These are phyloP conservation scores for Neurospora sp. DNA, from an alignment of 495 filamentous ascomycete genomes.

Conservation along the genomic window DNA sequence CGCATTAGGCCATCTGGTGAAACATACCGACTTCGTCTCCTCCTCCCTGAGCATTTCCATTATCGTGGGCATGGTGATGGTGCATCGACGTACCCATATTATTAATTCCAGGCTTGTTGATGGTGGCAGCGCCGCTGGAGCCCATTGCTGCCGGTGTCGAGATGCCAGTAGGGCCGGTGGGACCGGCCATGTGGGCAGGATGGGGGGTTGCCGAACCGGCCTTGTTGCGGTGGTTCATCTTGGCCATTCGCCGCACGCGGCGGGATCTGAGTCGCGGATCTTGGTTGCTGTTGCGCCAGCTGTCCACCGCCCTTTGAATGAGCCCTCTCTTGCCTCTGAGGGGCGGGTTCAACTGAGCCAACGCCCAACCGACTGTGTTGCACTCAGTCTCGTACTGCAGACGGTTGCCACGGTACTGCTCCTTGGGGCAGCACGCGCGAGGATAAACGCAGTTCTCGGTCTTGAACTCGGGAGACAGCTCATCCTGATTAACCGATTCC, in stretches of 20 bases:
- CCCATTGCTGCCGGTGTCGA: conserved; percentile 37
- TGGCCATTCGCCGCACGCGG: conserved; percentile 87
- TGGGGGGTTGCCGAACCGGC: conserved; percentile 39
- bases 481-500: conserved; percentile 88
- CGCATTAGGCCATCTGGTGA: conserved; percentile 58
- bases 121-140: conserved; percentile 32
- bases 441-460: conserved; percentile 98
- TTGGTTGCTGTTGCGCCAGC: conserved; percentile 98
- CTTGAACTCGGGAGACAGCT: conserved; percentile 79
- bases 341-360: conserved; percentile 85
- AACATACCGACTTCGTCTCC: conserved; percentile 95
- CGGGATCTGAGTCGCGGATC: conserved; percentile 83
- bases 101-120: conserved; percentile 47
- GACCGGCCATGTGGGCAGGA: conserved; percentile 35
- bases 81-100: conserved; percentile 48
- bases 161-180: conserved; percentile 46
- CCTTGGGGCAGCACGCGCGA: conserved; percentile 86
- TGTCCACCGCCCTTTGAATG: conserved; percentile 95
- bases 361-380: conserved; percentile 94
- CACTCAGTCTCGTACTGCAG: conserved; percentile 96
- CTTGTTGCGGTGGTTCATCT: conserved; percentile 73
- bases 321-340: conserved; percentile 87
- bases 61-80: conserved; percentile 66
- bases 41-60: conserved; percentile 55
- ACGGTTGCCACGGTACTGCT: conserved; percentile 90